Evolutionary conservation across 169 alveolate genomes (phyloP).

Genomic region (Besnoitia besnoiti): DNA sequence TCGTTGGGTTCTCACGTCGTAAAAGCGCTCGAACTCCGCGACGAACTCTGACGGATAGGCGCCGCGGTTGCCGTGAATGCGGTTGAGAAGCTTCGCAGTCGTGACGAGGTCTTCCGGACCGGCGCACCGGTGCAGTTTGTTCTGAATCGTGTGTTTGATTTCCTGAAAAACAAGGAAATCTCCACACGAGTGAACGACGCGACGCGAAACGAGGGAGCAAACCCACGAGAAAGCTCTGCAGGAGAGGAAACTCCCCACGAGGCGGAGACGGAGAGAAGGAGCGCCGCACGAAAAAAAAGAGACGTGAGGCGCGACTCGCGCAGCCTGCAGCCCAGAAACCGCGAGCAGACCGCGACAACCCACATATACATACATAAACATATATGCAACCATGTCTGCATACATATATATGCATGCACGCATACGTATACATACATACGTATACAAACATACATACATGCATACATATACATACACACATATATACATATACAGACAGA

Average conservation of each 20-base stretch:
- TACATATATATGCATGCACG: neutral
- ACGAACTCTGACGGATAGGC: constrained; percentile 33
- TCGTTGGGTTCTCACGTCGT: neutral
- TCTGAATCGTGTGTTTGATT: constrained; percentile 69
- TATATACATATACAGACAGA: no score
- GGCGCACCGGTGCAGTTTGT: constrained; percentile 75
- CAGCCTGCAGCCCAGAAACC: no score
- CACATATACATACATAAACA: neutral
- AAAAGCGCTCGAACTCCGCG: constrained; percentile 50
- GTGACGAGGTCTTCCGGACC: constrained; percentile 71
- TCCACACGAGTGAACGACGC: neutral
- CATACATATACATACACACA: no score
- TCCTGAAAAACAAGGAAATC: neutral
- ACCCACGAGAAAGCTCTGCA: neutral
- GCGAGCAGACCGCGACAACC: no score
- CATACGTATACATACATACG: neutral
- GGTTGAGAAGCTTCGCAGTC: constrained; percentile 40
- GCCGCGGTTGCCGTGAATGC: constrained; percentile 33
- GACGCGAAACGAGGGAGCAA: neutral
- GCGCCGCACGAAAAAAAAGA: neutral
- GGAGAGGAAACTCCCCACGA: no score
- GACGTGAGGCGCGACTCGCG: no score
- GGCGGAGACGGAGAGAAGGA: no score
- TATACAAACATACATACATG: no score
- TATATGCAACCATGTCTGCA: neutral